These are phyloP conservation scores for Cynara cardunculus DNA, from an alignment of 129 eudicot genomes.

Conservation along the genomic window DNA sequence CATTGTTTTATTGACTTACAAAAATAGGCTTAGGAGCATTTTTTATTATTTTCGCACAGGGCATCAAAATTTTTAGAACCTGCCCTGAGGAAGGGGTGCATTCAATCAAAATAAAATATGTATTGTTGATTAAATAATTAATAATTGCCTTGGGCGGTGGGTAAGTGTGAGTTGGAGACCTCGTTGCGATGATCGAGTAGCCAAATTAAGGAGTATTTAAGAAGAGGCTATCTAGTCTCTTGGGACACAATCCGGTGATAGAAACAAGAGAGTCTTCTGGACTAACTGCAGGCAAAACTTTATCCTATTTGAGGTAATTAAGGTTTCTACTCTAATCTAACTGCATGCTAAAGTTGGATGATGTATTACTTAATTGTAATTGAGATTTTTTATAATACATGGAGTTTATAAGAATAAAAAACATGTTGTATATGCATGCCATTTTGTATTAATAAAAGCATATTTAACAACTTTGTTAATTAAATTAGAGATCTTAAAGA, in stretches of 20 bases:
- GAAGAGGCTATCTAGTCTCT: background rate
- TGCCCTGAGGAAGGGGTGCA: too few relatives aligned
- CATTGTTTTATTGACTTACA: too few relatives aligned
- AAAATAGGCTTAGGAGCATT: too few relatives aligned
- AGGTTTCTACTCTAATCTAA: background rate
- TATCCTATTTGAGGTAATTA: conserved; percentile 18
- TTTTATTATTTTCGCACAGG: too few relatives aligned
- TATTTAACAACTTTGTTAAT: too few relatives aligned
- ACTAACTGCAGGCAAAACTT: background rate
- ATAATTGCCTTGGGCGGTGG: background rate
- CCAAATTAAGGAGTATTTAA: conserved; percentile 4
- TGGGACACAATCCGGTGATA: background rate
- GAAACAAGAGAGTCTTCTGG: background rate
- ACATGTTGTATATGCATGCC: background rate
- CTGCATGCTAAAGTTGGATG: background rate
- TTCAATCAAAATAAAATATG: too few relatives aligned
- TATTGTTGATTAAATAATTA: background rate
- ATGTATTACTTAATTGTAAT: background rate
- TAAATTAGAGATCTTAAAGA: too few relatives aligned
- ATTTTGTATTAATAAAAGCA: too few relatives aligned
- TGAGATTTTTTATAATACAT: background rate
- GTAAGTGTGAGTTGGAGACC: background rate
- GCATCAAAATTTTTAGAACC: too few relatives aligned
- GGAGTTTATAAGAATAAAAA: background rate
- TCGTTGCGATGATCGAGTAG: background rate